phyloP scores from a whole-genome alignment of 140 eudicot species.

The Senecio squalidus region DNA sequence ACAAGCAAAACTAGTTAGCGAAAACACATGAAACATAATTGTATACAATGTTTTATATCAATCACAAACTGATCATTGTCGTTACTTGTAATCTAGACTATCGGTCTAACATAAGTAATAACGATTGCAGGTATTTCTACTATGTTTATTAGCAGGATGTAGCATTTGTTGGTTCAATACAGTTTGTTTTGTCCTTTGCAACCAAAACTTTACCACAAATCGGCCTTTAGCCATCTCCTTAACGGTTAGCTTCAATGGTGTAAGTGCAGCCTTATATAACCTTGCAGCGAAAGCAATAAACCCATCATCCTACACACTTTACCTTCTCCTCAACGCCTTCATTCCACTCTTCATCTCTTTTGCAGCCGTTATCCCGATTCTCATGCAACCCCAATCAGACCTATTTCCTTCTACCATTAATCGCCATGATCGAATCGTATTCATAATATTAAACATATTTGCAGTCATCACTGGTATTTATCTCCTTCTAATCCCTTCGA shows the following conservation, averaged over 20 bases:
- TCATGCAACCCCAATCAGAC: conserved; percentile 51
- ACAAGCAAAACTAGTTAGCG: too few relatives aligned
- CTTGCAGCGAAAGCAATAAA: conserved; percentile 65
- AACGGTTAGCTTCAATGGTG: conserved; percentile 80
- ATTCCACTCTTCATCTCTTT: conserved; percentile 57
- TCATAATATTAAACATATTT: conserved; percentile 42
- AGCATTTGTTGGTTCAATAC: conserved; percentile 98
- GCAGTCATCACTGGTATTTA: conserved; percentile 81
- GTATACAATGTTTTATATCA: neutral
- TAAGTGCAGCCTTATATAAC: conserved; percentile 84
- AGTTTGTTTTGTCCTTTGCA: conserved; percentile 80
- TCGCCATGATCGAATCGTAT: conserved; percentile 51
- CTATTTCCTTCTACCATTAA: conserved; percentile 29
- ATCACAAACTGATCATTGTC: too few relatives aligned
- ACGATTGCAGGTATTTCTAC: conserved; percentile 60
- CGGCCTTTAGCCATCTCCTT: conserved; percentile 73
- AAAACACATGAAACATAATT: too few relatives aligned
- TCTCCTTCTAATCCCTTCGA: conserved; percentile 56
- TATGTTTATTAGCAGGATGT: conserved; percentile 75
- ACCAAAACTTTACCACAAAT: conserved; percentile 51
- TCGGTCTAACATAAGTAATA: neutral
- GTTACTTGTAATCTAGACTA: too few relatives aligned
- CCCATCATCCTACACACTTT: conserved; percentile 48
- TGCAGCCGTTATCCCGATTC: conserved; percentile 58
- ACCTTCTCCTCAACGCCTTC: conserved; percentile 80